Conservation (phyloP, 345 rosid genomes). For the Stellera chamaejasme region DNA sequence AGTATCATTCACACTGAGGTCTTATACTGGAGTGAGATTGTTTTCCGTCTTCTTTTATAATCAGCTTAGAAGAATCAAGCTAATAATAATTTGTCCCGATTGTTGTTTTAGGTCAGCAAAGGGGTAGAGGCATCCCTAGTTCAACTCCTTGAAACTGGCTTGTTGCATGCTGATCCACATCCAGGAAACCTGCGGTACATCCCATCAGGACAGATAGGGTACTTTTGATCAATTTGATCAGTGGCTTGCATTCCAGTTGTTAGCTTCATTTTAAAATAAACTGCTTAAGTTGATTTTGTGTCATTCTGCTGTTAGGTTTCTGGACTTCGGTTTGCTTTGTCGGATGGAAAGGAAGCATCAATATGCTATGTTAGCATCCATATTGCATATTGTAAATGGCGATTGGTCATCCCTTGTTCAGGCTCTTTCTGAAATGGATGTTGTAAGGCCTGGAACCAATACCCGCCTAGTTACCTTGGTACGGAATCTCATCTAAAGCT, state of each 20-base stretch:
- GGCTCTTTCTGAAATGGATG: constrained; percentile 87
- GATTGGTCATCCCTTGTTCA: constrained; percentile 79
- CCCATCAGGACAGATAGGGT: constrained; percentile 85
- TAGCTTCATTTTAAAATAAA: constrained; percentile 11
- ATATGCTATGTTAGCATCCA: constrained; percentile 88
- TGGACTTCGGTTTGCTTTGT: constrained; percentile 94
- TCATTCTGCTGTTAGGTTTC: constrained; percentile 46
- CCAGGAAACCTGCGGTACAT: constrained; percentile 90
- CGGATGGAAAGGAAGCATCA: constrained; percentile 90
- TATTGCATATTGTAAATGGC: constrained; percentile 89
- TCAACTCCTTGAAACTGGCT: constrained; percentile 92
- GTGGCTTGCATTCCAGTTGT: constrained; percentile 7
- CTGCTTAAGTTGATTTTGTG: constrained; percentile 3
- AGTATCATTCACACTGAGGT: too few relatives aligned
- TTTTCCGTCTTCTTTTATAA: too few relatives aligned
- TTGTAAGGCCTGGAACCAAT: constrained; percentile 73
- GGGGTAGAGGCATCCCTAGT: constrained; percentile 90
- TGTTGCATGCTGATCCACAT: constrained; percentile 98
- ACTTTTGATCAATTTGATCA: constrained; percentile 8
- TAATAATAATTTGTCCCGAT: constrained; percentile 5
- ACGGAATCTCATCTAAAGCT: constrained; percentile 10
- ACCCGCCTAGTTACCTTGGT: constrained; percentile 67
- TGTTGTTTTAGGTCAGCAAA: constrained; percentile 58
- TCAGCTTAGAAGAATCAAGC: too few relatives aligned
- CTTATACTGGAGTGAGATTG: too few relatives aligned